phyloP scores from a whole-genome alignment of 2,329 filamentous ascomycete species.

The Diaporthe batatas region DNA sequence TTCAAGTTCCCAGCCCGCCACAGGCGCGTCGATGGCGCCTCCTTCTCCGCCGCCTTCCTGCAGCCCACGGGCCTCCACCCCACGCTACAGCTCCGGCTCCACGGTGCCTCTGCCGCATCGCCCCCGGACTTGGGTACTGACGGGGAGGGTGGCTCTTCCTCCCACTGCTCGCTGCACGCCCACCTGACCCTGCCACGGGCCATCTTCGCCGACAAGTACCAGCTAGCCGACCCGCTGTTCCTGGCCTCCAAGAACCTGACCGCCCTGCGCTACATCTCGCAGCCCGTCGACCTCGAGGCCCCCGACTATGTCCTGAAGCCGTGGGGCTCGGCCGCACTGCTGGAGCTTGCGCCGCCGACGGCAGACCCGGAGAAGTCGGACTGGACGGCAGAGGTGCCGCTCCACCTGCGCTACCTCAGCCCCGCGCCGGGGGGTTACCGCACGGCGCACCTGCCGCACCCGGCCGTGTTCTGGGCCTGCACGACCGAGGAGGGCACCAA shows the following conservation, averaged over 20 bases:
- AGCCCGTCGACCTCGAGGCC: slow-evolving; percentile 90
- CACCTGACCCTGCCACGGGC: slow-evolving; percentile 85
- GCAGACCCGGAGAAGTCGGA: slow-evolving; percentile 44
- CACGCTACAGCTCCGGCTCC: slow-evolving; percentile 77
- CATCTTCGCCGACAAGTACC: slow-evolving; percentile 90
- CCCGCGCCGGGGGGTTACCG: slow-evolving; percentile 69
- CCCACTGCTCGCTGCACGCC: slow-evolving; percentile 79
- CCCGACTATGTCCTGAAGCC: slow-evolving; percentile 81
- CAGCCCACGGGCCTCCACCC: slow-evolving; percentile 86
- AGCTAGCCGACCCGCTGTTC: slow-evolving; percentile 82
- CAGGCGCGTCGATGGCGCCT: slow-evolving; percentile 62
- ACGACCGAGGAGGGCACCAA: slow-evolving; percentile 73
- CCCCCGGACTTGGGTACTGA: slow-evolving; percentile 57
- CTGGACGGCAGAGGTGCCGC: slow-evolving; percentile 80
- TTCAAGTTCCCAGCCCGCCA: slow-evolving; percentile 90
- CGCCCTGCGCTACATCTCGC: slow-evolving; percentile 75
- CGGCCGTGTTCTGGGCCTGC: slow-evolving; percentile 92
- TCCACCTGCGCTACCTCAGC: slow-evolving; percentile 86
- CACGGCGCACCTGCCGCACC: slow-evolving; percentile 78
- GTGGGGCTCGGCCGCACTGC: slow-evolving; percentile 85
- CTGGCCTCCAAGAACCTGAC: slow-evolving; percentile 83
- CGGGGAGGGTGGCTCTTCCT: slow-evolving; percentile 53
- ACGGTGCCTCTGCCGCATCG: slow-evolving; percentile 55
- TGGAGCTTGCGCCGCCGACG: slow-evolving; percentile 72
- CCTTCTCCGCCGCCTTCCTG: slow-evolving; percentile 75